Evolutionary conservation across 2,329 filamentous ascomycete genomes (phyloP), one percentile per base, ranked within the genome.

Genomic region (Phaeosphaeriaceae sp.): DNA sequence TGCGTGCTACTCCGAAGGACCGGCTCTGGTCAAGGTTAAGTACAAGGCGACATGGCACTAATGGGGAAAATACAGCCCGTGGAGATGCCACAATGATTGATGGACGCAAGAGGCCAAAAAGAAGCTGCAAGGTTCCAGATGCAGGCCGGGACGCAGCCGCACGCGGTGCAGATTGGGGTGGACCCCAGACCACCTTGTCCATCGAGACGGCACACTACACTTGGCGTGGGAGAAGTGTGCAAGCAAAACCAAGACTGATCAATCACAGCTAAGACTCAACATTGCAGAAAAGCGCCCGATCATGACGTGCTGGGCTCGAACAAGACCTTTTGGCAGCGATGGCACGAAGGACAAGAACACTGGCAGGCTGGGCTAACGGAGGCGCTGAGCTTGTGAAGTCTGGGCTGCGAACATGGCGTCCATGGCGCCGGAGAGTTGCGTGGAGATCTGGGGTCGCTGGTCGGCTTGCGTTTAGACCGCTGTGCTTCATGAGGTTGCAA

Each of bases 361-460:
- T 56, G 58, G 60, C 56, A 66, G 61, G 57, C 61, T 70, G 63
- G 58, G 59, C 60, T 50, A 49, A 54, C 27, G 53, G 55, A 55
- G 62, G 57, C 61, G 66, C 61, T 69, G 70, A 70, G 64, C 65
- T 72, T 72, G 66, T 66, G 45, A 59, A 62, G 58, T 62, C 71
- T 73, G 67, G 73, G 71, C 71, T 67, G 57, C 57, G 54, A 56
- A 47, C 50, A 54, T 59, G 61, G 62, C 64, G 58, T 61, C 50
- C 47, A 56, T 57, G 63, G 65, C 62, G 57, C 62, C 55, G 56
- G 57, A 60, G 49, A 36, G 58, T 59, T 54, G 54, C 60, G 60
- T 56, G 56, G 52, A 42, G 42, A 55, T 48, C 52, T 41, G 41
- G 36, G 58, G 48, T 49, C 19, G 44, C 54, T 58, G 58, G 54